These are phyloP conservation scores for Aspergillus biplanus DNA, from an alignment of 495 filamentous ascomycete species.

Conservation along the genomic window DNA sequence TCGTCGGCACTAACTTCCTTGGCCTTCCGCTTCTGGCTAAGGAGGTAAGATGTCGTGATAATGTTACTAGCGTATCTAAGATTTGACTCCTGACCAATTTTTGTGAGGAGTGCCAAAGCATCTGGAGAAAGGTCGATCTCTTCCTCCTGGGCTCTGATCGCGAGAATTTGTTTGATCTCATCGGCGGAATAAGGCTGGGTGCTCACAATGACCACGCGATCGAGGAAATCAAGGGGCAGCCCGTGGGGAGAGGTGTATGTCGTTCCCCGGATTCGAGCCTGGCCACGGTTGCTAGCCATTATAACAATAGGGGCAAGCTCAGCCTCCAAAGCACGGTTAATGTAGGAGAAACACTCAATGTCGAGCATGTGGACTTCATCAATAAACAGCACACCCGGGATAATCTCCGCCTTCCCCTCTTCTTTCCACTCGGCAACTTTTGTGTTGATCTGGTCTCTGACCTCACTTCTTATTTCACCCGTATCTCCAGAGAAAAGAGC, in stretches of 20 bases:
- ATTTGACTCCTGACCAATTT: slow-evolving; percentile 92
- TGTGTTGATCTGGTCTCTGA: slow-evolving; percentile 97
- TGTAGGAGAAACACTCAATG: slow-evolving; percentile 97
- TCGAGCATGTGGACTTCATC: slow-evolving; percentile 99
- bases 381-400: slow-evolving; percentile 96
- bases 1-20: slow-evolving; percentile 83
- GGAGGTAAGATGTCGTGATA: slow-evolving; percentile 87
- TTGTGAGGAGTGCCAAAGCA: slow-evolving; percentile 87
- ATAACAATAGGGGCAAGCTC: slow-evolving; percentile 97
- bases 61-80: slow-evolving; percentile 93
- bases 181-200: slow-evolving; percentile 85
- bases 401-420: slow-evolving; percentile 97
- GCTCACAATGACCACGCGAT: slow-evolving; percentile 94
- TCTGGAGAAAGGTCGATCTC: slow-evolving; percentile 89
- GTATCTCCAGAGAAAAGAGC: slow-evolving; percentile 97
- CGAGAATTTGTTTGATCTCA: slow-evolving; percentile 87
- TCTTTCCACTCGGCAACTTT: slow-evolving; percentile 99
- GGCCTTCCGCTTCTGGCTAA: slow-evolving; percentile 77
- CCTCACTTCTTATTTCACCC: slow-evolving; percentile 95
- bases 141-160: slow-evolving; percentile 91
- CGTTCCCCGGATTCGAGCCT: slow-evolving; percentile 90
- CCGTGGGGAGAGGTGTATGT: slow-evolving; percentile 91
- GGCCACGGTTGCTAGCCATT: slow-evolving; percentile 97
- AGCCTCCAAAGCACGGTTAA: slow-evolving; percentile 94
- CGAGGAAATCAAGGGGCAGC: slow-evolving; percentile 92